Evolutionary conservation across 2,329 filamentous ascomycete species (phyloP), one percentile per base, ranked within the genome.

Genomic region (Colletotrichum graminicola): DNA sequence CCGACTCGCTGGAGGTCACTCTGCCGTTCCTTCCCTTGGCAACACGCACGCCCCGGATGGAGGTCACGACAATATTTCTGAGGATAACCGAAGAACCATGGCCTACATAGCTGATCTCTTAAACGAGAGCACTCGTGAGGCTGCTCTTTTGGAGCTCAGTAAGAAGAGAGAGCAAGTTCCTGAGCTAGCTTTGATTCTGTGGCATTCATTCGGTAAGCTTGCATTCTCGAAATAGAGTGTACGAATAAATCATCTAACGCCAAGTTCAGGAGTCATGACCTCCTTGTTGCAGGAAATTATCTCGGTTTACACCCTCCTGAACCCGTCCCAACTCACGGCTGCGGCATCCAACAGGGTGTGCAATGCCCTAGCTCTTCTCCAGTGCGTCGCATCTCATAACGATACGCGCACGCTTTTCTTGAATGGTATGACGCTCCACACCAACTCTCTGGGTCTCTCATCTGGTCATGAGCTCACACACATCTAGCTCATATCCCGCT

Each of bases 141-240:
- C 94, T 5, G 96, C 96, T 61, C 87, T 99, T 66, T 88, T 99
- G 78, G 96, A 99, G 82, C 88, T 99, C 62, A 98, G 95, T 84
- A 99, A 99, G 87, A 99, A 99, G 88, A 88, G 96, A 68, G 96
- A 99, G 83, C 96, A 98, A 82, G 96, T 99, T 21, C 95, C 96
- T 0, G 96, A 99, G 84, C 86, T 99, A 71, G 96, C 96, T 57
- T 86, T 99, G 77, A 97, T 99, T 73, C 86, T 99, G 73, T 99
- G 96, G 96, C 96, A 99, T 82, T 98, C 95, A 4, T 98, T 98
- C 79, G 96, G 95, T 97, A 89, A 75, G 90, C 82, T 64, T 21
- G 32, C 51, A 49, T 62, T 26, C 21, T 21, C 39, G 34, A 43
- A n/a, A 3, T 5, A 29, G 21, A 18, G 5, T 29, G 11, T 36